Evolutionary conservation across 768 basidiomycete genomes (phyloP).

Genomic region (Favolaschia claudopus): DNA sequence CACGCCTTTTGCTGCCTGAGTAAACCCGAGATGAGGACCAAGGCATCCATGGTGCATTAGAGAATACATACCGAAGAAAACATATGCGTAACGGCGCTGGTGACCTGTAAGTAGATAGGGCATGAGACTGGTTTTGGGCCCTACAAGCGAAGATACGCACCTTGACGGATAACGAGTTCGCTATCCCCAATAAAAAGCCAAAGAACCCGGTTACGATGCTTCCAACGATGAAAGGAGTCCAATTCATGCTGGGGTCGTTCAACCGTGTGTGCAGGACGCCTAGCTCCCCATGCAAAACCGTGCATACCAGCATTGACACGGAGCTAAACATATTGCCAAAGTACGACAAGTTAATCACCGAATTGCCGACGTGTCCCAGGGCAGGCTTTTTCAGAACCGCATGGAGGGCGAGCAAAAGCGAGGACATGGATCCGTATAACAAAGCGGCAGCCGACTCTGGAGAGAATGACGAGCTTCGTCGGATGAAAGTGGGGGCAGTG

Average conservation of each 20-base stretch:
- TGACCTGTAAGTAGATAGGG: constrained; percentile 84
- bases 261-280: too few species aligned
- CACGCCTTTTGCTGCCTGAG: constrained; percentile 79
- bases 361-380: constrained; percentile 43
- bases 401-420: constrained; percentile 22
- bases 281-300: constrained; percentile 5
- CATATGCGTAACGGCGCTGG: constrained; percentile 87
- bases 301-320: constrained; percentile 2
- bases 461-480: background rate
- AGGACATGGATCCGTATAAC: constrained; percentile 20
- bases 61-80: constrained; percentile 52
- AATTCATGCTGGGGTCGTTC: too few species aligned
- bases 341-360: constrained; percentile 6
- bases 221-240: too few species aligned
- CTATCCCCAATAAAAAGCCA: too few species aligned
- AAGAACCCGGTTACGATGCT: too few species aligned
- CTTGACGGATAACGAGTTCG: constrained; percentile 47
- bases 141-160: constrained; percentile 81
- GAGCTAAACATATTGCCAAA: constrained; percentile 15
- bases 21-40: background rate
- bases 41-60: background rate
- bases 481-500: constrained; percentile 1
- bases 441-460: constrained; percentile 10
- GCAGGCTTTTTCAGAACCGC: constrained; percentile 21
- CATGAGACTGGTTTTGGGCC: constrained; percentile 80